Conservation (phyloP, 352 stramenopile genomes). For the Phytophthora boehmeriae region DNA sequence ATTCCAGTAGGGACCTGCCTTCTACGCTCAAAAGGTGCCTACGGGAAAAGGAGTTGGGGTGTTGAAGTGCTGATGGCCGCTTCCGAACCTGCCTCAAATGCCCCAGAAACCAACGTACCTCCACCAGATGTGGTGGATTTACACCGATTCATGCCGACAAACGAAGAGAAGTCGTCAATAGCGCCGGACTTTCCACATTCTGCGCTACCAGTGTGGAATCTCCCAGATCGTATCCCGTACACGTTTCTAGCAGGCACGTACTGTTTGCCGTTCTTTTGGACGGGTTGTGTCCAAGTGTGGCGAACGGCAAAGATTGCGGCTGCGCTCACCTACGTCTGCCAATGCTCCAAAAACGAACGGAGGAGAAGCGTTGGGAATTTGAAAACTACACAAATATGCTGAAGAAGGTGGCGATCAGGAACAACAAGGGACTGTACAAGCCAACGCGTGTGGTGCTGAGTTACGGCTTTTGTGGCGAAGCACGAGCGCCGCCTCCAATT, state of each 20-base stretch:
- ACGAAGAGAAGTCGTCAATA: neutral
- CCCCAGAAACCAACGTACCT: neutral
- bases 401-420: conserved; percentile 18
- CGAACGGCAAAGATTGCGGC: conserved; percentile 41
- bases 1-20: conserved; percentile 48
- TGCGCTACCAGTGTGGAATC: conserved; percentile 52
- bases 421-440: conserved; percentile 12
- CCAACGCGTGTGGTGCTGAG: conserved; percentile 22
- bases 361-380: conserved; percentile 37
- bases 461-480: conserved; percentile 52
- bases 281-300: conserved; percentile 43
- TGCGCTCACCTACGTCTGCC: conserved; percentile 42
- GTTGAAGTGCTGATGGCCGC: conserved; percentile 35
- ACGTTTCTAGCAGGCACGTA: conserved; percentile 61
- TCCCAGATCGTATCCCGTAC: conserved; percentile 55
- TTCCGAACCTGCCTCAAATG: conserved; percentile 4
- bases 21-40: conserved; percentile 21
- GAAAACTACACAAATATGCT: conserved; percentile 47
- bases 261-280: conserved; percentile 57
- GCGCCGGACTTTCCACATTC: conserved; percentile 11
- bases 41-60: conserved; percentile 15
- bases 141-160: conserved; percentile 40
- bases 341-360: conserved; percentile 6
- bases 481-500: conserved; percentile 9
- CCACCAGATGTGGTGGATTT: conserved; percentile 41